Percentiles rank a stretch among this genome's conserved stretches.
Evolutionary conservation across 2,329 filamentous ascomycete species (phyloP).

Genomic region (Stromatinia cepivora): DNA sequence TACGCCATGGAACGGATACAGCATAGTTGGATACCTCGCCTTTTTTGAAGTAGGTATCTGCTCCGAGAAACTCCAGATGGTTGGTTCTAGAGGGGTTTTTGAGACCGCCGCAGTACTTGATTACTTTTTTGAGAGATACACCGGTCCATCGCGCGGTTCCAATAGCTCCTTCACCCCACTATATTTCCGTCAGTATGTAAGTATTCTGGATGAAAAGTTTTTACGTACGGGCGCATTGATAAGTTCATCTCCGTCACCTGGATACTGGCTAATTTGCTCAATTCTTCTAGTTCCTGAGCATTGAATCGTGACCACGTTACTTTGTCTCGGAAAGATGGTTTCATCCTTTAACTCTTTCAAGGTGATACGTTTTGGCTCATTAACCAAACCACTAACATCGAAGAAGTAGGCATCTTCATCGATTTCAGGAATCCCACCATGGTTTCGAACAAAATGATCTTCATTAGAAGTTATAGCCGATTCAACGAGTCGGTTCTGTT

Average conservation of each 20-base stretch:
- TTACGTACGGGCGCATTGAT: slow-evolving; percentile 44
- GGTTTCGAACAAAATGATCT: slow-evolving; percentile 69
- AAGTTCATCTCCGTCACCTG: slow-evolving; percentile 66
- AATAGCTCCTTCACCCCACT: slow-evolving; percentile 67
- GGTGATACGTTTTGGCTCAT: slow-evolving; percentile 30
- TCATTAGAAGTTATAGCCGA: slow-evolving; percentile 59
- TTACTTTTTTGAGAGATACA: slow-evolving; percentile 66
- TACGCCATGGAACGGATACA: slow-evolving; percentile 65
- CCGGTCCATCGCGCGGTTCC: slow-evolving; percentile 64
- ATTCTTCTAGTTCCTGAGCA: slow-evolving; percentile 69
- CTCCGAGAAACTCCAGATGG: slow-evolving; percentile 68
- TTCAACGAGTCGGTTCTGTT: slow-evolving; percentile 49
- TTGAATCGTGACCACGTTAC: slow-evolving; percentile 60
- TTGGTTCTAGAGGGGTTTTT: slow-evolving; percentile 47
- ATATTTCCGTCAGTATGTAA: slow-evolving; percentile 28
- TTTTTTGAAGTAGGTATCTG: slow-evolving; percentile 73
- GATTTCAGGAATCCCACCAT: slow-evolving; percentile 69
- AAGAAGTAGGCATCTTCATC: slow-evolving; percentile 44
- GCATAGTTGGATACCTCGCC: slow-evolving; percentile 63
- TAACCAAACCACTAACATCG: slow-evolving; percentile 32
- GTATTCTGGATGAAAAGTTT: too few relatives aligned
- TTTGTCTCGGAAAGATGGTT: slow-evolving; percentile 32
- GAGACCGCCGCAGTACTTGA: slow-evolving; percentile 68
- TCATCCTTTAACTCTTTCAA: slow-evolving; percentile 31
- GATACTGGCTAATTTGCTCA: slow-evolving; percentile 65